phyloP scores from a whole-genome alignment of 768 basidiomycete species.

The Psilocybe sp. region DNA sequence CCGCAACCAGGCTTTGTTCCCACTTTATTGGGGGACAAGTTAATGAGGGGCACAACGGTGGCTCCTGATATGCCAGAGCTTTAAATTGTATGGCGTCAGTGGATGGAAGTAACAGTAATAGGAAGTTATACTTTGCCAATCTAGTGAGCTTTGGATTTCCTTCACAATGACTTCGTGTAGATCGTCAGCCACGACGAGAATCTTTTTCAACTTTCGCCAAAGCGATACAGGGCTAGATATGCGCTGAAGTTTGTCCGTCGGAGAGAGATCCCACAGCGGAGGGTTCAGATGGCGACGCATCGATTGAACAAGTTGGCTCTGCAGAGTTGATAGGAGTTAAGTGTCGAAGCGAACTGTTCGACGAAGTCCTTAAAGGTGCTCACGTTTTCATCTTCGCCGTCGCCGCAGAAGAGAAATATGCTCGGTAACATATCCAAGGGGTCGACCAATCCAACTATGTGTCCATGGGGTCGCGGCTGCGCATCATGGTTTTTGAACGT shows the following conservation, averaged over 20 bases:
- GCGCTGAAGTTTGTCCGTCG: conserved; percentile 11
- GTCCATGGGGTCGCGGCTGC: conserved; percentile 30
- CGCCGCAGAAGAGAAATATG: conserved; percentile 27
- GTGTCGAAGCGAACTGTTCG: no score
- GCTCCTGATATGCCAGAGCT: conserved; percentile 48
- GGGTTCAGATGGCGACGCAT: conserved; percentile 12
- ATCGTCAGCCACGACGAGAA: conserved; percentile 30
- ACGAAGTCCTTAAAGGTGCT: no score
- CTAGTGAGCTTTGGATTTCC: conserved; percentile 48
- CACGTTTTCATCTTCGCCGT: conserved; percentile 23
- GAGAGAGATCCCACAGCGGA: conserved; percentile 19
- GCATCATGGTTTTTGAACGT: conserved; percentile 29
- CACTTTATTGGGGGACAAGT: conserved; percentile 44
- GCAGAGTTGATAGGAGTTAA: background rate
- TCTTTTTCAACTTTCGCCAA: conserved; percentile 41
- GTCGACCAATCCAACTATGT: conserved; percentile 45
- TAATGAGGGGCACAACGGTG: conserved; percentile 41
- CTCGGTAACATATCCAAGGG: conserved; percentile 56
- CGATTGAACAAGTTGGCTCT: conserved; percentile 12
- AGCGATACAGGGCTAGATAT: conserved; percentile 35
- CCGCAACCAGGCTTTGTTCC: conserved; percentile 58
- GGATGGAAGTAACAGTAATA: background rate
- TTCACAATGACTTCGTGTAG: conserved; percentile 39
- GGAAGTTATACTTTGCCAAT: conserved; percentile 49
- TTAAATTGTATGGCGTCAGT: conserved; percentile 8